A percentile compares a stretch with the other conserved stretches of the same genome.
phyloP scores from a whole-genome alignment of 2,329 filamentous ascomycete genomes.

The Aspergillus fructus region DNA sequence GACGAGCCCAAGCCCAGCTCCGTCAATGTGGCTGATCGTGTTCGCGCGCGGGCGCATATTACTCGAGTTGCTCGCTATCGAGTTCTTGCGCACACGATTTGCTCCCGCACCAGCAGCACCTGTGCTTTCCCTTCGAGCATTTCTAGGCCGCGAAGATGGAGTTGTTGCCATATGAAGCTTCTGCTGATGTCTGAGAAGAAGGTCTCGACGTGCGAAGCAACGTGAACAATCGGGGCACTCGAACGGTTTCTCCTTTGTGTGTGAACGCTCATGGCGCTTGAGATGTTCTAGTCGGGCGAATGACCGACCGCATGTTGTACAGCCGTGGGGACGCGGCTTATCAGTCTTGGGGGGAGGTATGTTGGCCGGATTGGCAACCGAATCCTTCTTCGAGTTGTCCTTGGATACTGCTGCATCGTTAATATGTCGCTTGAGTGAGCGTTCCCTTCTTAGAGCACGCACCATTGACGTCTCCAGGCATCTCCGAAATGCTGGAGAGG shows the following conservation, averaged over 20 bases:
- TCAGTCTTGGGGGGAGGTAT: constrained; percentile 86
- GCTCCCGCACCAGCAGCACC: constrained; percentile 66
- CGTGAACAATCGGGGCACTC: constrained; percentile 92
- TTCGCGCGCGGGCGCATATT: constrained; percentile 86
- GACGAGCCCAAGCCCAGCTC: constrained; percentile 67
- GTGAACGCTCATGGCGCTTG: constrained; percentile 96
- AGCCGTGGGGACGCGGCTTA: constrained; percentile 93
- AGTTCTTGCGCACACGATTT: constrained; percentile 86
- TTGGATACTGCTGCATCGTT: constrained; percentile 23
- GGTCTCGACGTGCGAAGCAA: constrained; percentile 90
- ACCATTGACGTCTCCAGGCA: constrained; percentile 40
- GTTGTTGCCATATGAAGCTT: constrained; percentile 94
- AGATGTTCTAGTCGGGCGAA: constrained; percentile 95
- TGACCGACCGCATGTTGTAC: constrained; percentile 83
- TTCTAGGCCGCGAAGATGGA: constrained; percentile 80
- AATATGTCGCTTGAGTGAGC: constrained; percentile 15
- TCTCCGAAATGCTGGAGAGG: constrained; percentile 43
- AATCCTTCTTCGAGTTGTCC: constrained; percentile 29
- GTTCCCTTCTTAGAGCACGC: constrained; percentile 12
- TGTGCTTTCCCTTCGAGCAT: constrained; percentile 79
- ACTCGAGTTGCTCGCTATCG: constrained; percentile 63
- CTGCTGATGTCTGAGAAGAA: constrained; percentile 93
- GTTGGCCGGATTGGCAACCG: constrained; percentile 29
- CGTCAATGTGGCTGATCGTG: constrained; percentile 92
- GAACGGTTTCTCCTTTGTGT: constrained; percentile 98